phyloP scores from a whole-genome alignment of 1,284 basidiomycete species.

The Ustilago trichophora region DNA sequence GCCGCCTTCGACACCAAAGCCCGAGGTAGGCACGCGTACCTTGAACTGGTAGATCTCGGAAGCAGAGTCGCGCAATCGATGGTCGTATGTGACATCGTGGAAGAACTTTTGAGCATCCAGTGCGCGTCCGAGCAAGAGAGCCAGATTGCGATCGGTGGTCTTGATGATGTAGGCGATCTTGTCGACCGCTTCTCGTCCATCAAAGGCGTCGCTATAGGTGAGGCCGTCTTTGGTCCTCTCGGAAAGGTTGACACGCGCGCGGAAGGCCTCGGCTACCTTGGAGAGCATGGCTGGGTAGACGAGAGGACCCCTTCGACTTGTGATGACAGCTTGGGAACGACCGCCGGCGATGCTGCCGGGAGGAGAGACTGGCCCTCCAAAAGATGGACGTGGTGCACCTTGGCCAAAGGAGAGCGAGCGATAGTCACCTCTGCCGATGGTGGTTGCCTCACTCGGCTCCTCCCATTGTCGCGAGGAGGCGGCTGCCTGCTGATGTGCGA shows the following conservation, averaged over 20 bases:
- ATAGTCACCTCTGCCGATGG: constrained; percentile 36
- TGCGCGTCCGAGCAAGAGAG: constrained; percentile 89
- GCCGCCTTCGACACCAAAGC: constrained; percentile 42
- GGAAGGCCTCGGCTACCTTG: constrained; percentile 91
- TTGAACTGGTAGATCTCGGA: constrained; percentile 92
- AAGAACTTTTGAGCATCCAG: constrained; percentile 99
- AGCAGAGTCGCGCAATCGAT: constrained; percentile 87
- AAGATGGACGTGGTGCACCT: constrained; percentile 19
- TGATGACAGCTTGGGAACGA: background rate
- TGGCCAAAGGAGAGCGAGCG: constrained; percentile 49
- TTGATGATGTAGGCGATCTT: constrained; percentile 97
- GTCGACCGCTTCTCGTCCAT: constrained; percentile 94
- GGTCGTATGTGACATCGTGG: constrained; percentile 98
- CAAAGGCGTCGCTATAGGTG: constrained; percentile 94
- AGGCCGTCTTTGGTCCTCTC: constrained; percentile 93
- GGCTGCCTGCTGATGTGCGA: constrained; percentile 26
- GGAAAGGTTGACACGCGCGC: constrained; percentile 77
- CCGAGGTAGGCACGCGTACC: constrained; percentile 76
- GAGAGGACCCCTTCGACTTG: constrained; percentile 64
- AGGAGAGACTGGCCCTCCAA: constrained; percentile 30
- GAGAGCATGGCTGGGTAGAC: constrained; percentile 95
- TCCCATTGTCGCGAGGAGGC: constrained; percentile 16
- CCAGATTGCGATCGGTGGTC: constrained; percentile 95
- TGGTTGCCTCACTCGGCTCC: constrained; percentile 24
- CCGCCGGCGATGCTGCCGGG: constrained; percentile 38